These are phyloP conservation scores for Nicotiana knightiana DNA, from an alignment of 257 asterid genomes.

Conservation along the genomic window DNA sequence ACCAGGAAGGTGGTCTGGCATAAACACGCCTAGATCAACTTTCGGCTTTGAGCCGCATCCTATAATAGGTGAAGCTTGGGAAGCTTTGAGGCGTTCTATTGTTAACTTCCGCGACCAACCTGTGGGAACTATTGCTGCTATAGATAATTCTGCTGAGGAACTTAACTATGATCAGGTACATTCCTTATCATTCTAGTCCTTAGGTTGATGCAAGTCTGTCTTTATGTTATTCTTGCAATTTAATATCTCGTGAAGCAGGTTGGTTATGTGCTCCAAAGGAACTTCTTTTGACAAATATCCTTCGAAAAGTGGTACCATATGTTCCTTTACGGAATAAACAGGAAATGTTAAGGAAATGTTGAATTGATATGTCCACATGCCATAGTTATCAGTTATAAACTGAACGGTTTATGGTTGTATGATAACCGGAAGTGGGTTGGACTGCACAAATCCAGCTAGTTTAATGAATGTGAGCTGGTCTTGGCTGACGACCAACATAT, in stretches of 20 bases:
- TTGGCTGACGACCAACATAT: not conserved
- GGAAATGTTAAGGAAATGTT: not conserved
- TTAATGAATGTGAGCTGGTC: not conserved
- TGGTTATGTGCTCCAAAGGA: not conserved
- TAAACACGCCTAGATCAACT: conserved; percentile 67
- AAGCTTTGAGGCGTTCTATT: conserved; percentile 60
- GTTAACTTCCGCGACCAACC: conserved; percentile 79
- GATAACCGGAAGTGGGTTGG: not conserved
- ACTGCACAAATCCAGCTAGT: not conserved
- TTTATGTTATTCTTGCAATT: not conserved
- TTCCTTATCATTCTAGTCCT: not conserved
- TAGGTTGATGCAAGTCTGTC: not conserved
- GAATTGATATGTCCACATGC: not conserved
- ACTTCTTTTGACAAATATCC: not conserved
- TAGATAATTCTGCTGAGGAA: conserved; percentile 78
- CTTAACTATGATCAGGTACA: conserved; percentile 86
- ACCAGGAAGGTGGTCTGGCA: conserved; percentile 59
- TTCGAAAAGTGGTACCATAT: not conserved
- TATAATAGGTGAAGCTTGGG: conserved; percentile 83
- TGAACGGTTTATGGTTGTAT: not conserved
- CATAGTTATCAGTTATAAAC: not conserved
- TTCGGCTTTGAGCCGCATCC: conserved; percentile 65
- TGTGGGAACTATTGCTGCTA: conserved; percentile 87
- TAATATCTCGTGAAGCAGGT: not conserved
- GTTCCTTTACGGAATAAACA: not conserved